Conservation (phyloP, 2,329 filamentous ascomycete species). For the Polychaeton citri region DNA sequence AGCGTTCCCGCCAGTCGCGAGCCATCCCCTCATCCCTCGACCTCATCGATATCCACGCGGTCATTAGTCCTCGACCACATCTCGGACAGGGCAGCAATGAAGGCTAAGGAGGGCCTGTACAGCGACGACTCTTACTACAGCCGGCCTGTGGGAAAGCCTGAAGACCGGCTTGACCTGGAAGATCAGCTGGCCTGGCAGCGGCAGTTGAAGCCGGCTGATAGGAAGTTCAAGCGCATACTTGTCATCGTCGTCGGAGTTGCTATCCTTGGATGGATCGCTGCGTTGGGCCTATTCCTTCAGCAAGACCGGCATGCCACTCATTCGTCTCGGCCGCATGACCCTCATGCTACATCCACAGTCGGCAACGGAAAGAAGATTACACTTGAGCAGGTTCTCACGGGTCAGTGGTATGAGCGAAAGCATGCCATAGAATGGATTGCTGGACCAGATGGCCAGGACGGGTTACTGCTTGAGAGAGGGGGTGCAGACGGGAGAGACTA, state of each 20-base stretch:
- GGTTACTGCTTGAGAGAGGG: conserved; percentile 64
- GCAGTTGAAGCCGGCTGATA: conserved; percentile 45
- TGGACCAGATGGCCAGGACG: conserved; percentile 65
- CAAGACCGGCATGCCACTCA: conserved; percentile 53
- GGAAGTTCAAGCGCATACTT: conserved; percentile 48
- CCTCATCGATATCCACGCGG: conserved; percentile 70
- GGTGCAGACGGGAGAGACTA: conserved; percentile 52
- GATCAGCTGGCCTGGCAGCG: conserved; percentile 32
- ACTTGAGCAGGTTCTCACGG: conserved; percentile 54
- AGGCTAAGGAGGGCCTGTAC: conserved; percentile 34
- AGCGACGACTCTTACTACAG: conserved; percentile 5
- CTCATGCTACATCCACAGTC: conserved; percentile 46
- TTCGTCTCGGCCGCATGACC: conserved; percentile 53
- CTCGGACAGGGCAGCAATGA: conserved; percentile 38
- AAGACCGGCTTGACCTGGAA: conserved; percentile 37
- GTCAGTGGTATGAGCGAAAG: conserved; percentile 49
- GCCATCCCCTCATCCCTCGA: conserved; percentile 32
- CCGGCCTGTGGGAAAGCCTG: conserved; percentile 10
- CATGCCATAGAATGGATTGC: conserved; percentile 66
- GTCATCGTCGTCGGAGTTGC: conserved; percentile 50
- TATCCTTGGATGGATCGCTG: conserved; percentile 53
- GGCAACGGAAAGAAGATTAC: conserved; percentile 61
- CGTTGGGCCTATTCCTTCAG: conserved; percentile 53
- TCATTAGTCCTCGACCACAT: conserved; percentile 71
- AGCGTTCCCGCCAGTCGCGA: not conserved